Percentiles rank a stretch among this genome's conserved stretches.
These are phyloP conservation scores for Peronospora destructor DNA, from an alignment of 352 stramenopile genomes.

Conservation along the genomic window DNA sequence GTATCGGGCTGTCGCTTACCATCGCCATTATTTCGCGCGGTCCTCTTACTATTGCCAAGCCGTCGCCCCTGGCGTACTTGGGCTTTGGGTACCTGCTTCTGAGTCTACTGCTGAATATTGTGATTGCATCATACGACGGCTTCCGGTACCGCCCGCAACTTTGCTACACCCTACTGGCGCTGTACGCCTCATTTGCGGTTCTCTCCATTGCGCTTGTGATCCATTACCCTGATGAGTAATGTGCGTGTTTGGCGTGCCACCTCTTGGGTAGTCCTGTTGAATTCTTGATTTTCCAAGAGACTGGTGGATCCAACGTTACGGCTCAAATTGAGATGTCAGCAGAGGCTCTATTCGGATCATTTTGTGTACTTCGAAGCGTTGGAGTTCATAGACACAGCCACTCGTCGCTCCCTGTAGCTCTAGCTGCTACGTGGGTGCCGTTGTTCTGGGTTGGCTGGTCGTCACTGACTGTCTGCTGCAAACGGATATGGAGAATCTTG, in stretches of 20 bases:
- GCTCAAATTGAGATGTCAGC: background rate
- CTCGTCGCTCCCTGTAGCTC: background rate
- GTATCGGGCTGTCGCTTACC: slow-evolving; percentile 58
- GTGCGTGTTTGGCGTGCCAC: slow-evolving; percentile 15
- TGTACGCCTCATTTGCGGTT: slow-evolving; percentile 62
- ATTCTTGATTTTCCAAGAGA: background rate
- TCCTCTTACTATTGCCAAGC: slow-evolving; percentile 45
- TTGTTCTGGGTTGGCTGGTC: background rate
- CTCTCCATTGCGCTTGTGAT: slow-evolving; percentile 55
- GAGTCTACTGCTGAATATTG: slow-evolving; percentile 65
- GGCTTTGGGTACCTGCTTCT: slow-evolving; percentile 58
- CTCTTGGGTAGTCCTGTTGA: background rate
- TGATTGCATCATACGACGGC: slow-evolving; percentile 39
- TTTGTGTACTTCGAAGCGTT: background rate
- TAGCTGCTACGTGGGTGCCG: too few relatives aligned
- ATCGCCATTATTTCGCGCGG: slow-evolving; percentile 51
- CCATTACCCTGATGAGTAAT: slow-evolving; percentile 27
- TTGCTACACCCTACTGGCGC: slow-evolving; percentile 47
- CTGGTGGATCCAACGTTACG: background rate
- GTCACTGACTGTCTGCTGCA: background rate
- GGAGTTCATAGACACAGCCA: background rate
- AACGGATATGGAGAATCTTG: background rate
- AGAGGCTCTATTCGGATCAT: background rate
- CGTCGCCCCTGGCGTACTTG: slow-evolving; percentile 56
- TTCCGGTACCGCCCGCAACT: slow-evolving; percentile 56